These are phyloP conservation scores for Xylaria nigripes DNA, from an alignment of 495 filamentous ascomycete genomes.

Conservation along the genomic window DNA sequence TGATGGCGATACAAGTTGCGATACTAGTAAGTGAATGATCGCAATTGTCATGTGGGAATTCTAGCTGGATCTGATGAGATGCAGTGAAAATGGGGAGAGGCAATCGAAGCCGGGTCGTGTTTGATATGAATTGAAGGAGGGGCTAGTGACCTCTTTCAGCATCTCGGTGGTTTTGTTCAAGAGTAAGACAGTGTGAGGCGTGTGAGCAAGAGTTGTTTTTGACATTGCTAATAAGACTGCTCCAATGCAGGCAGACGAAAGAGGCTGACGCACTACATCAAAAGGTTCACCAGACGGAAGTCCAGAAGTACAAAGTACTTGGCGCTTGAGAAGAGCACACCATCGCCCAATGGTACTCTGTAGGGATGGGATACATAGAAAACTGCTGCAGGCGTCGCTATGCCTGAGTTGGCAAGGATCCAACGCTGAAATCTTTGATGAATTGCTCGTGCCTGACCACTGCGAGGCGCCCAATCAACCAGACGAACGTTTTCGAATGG, in stretches of 20 bases:
- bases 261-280: conserved; percentile 14
- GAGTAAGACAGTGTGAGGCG: conserved; percentile 13
- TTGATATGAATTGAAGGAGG: conserved; percentile 5
- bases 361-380: background rate
- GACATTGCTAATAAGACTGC: conserved; percentile 1
- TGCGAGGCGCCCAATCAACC: conserved; percentile 13
- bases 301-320: conserved; percentile 8
- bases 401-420: conserved; percentile 11
- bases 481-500: conserved; percentile 10
- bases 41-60: conserved; percentile 12
- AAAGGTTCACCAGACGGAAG: conserved; percentile 8
- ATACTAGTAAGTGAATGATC: background rate
- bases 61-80: conserved; percentile 2
- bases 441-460: conserved; percentile 12
- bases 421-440: conserved; percentile 2
- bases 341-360: conserved; percentile 6
- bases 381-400: background rate
- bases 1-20: background rate
- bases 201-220: background rate
- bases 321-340: background rate
- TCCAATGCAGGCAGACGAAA: conserved; percentile 14
- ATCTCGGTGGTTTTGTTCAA: conserved; percentile 12
- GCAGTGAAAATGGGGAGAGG: background rate
- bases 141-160: conserved; percentile 4
- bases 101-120: background rate